Evolutionary conservation across 2,329 filamentous ascomycete species (phyloP).

Genomic region (Leptosphaerulina australis): DNA sequence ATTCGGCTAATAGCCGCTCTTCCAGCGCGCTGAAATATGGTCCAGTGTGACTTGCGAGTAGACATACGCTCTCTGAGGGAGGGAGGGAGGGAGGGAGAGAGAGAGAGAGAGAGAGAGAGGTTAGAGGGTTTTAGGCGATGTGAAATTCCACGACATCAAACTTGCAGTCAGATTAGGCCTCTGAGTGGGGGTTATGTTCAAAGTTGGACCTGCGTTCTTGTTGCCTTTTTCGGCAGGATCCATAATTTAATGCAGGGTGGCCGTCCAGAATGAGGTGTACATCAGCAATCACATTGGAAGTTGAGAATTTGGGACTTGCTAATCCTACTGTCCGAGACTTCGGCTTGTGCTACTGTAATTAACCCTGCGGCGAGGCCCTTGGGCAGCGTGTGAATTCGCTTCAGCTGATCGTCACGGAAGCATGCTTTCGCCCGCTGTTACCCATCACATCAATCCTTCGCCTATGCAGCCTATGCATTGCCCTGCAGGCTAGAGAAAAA

Average conservation of each 20-base stretch:
- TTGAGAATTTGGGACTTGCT: neutral
- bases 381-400: neutral
- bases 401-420: constrained; percentile 1
- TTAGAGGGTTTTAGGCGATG: constrained; percentile 9
- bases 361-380: neutral
- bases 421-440: constrained; percentile 1
- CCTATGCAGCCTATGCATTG: neutral
- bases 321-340: neutral
- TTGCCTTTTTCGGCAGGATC: neutral
- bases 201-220: constrained; percentile 8
- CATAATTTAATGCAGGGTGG: neutral
- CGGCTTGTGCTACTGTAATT: neutral
- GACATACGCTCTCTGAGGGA: constrained; percentile 11
- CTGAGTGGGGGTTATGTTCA: constrained; percentile 4
- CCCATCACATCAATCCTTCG: constrained; percentile 6
- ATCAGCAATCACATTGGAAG: neutral
- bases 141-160: constrained; percentile 1
- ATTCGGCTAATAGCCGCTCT: constrained; percentile 8
- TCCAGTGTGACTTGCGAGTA: neutral
- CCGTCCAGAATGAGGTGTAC: neutral
- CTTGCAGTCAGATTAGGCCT: constrained; percentile 5
- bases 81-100: too few relatives aligned
- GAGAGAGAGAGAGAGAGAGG: too few relatives aligned
- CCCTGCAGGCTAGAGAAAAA: constrained; percentile 6
- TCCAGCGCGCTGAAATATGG: neutral